These are phyloP conservation scores for Pichia gijzeniarum DNA, from an alignment of 805 yeast genomes.

Conservation along the genomic window DNA sequence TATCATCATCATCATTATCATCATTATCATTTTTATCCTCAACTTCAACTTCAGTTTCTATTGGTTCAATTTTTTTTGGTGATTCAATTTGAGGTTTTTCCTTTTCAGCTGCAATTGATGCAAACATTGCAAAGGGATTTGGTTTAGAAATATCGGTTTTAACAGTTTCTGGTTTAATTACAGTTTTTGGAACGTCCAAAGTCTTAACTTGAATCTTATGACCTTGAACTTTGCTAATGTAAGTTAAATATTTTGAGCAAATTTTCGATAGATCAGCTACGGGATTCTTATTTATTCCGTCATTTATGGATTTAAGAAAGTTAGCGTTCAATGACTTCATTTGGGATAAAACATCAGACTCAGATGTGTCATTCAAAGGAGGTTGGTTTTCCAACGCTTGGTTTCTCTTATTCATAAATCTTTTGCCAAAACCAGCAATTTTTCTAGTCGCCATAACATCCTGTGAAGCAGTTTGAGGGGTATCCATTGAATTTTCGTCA, in stretches of 20 bases:
- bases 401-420: slow-evolving; percentile 1
- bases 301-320: slow-evolving; percentile 44
- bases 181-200: slow-evolving; percentile 21
- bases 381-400: not conserved
- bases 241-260: slow-evolving; percentile 53
- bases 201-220: slow-evolving; percentile 22
- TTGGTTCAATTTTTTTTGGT: not conserved
- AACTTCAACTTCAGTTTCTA: not conserved
- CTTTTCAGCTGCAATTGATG: not conserved
- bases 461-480: slow-evolving; percentile 46
- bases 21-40: not conserved
- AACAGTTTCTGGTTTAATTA: slow-evolving; percentile 13
- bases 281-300: slow-evolving; percentile 37
- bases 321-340: slow-evolving; percentile 60
- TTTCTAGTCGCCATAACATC: slow-evolving; percentile 62
- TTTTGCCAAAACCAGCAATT: slow-evolving; percentile 37
- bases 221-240: slow-evolving; percentile 35
- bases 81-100: not conserved
- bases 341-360: slow-evolving; percentile 37
- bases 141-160: slow-evolving; percentile 11
- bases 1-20: no score
- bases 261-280: slow-evolving; percentile 50
- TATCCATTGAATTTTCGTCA: slow-evolving; percentile 33
- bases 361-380: not conserved
- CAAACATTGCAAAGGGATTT: slow-evolving; percentile 14